Base-by-base conservation (phyloP, 2,329 filamentous ascomycete species). In the Fusarium paranaense region DNA sequence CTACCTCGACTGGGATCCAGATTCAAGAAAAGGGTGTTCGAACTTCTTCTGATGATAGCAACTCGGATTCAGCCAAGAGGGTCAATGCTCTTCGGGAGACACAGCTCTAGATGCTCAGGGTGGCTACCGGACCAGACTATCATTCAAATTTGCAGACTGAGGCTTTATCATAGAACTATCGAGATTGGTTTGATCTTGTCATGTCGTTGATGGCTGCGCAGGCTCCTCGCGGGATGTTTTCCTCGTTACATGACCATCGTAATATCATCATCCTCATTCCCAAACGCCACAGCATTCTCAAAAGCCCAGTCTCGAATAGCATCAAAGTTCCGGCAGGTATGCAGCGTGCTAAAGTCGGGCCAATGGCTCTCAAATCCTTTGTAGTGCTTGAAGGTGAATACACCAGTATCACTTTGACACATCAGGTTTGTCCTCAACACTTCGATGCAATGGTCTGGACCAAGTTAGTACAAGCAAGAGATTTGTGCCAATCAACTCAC, bases 311-410 rank as follows among this genome's bases (percentile, higher is more conserved):
- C 80, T 40, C 84, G 81, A 66, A 90, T 84, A 27, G 79, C 83
- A 64, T 89, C 84, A 66, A 88, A 90, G 73, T 90, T 88, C 37
- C 88, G 81, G 77, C 88, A 90, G 9, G 85, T 86, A 71, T 89
- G 87, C 37, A 84, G 81, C 5, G 87, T 87, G 78, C 86, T 86
- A 56, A 89, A 88, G 77, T 89, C 85, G 4, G 87, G 87, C 88
- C 87, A 89, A 68, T 87, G 86, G 52, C 87, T 84, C 67, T 85
- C 82, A 63, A 83, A 79, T 59, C 86, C 86, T 0, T 86, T 86
- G 62, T 83, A 86, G 70, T 82, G 80, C 67, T 87, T 84, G 79
- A 89, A 89, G 2, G 88, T 87, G 71, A 88, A 89, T 30, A 90
- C 84, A 11, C 87, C 87, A 71, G 89, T 82, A 66, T 90, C 88